Conservation (phyloP, 257 asterid genomes). For the Mentha longifolia region DNA sequence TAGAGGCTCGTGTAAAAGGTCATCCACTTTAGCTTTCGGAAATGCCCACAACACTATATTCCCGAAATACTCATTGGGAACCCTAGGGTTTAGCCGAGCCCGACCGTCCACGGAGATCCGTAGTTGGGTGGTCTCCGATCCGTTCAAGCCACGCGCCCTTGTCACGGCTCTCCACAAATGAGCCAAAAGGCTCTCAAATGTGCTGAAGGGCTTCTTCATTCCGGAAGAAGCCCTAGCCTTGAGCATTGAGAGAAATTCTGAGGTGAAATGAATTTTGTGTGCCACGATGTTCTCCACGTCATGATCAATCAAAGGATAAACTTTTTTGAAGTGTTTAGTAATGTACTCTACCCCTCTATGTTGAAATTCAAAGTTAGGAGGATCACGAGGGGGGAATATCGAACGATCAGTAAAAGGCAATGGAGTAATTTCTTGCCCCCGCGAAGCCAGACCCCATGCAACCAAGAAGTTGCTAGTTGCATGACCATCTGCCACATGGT, state of each 20-base stretch:
- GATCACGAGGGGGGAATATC: slow-evolving; percentile 57
- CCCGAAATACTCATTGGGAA: slow-evolving; percentile 74
- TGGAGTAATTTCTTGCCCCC: slow-evolving; percentile 48
- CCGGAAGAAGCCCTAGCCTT: slow-evolving; percentile 63
- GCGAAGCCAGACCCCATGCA: slow-evolving; percentile 85
- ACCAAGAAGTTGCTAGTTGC: slow-evolving; percentile 74
- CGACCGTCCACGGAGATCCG: slow-evolving; percentile 80
- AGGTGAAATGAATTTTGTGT: slow-evolving; percentile 59
- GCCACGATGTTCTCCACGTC: slow-evolving; percentile 54
- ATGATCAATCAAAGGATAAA: slow-evolving; percentile 41
- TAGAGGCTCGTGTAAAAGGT: slow-evolving; percentile 51
- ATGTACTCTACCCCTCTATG: slow-evolving; percentile 69
- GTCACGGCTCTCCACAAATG: slow-evolving; percentile 82
- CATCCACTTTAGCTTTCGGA: slow-evolving; percentile 52
- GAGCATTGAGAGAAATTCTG: slow-evolving; percentile 60
- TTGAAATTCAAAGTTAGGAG: slow-evolving; percentile 60
- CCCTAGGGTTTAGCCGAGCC: slow-evolving; percentile 56
- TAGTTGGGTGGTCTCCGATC: slow-evolving; percentile 58
- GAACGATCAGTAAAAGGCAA: slow-evolving; percentile 63
- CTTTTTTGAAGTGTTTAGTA: slow-evolving; percentile 37
- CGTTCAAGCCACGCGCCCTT: slow-evolving; percentile 64
- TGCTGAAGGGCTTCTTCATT: slow-evolving; percentile 59
- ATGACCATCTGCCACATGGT: slow-evolving; percentile 74
- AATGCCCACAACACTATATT: slow-evolving; percentile 87
- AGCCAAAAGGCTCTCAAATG: slow-evolving; percentile 79